These are phyloP conservation scores for Ambrosiella cleistominuta DNA, from an alignment of 2,329 filamentous ascomycete genomes.

Conservation along the genomic window DNA sequence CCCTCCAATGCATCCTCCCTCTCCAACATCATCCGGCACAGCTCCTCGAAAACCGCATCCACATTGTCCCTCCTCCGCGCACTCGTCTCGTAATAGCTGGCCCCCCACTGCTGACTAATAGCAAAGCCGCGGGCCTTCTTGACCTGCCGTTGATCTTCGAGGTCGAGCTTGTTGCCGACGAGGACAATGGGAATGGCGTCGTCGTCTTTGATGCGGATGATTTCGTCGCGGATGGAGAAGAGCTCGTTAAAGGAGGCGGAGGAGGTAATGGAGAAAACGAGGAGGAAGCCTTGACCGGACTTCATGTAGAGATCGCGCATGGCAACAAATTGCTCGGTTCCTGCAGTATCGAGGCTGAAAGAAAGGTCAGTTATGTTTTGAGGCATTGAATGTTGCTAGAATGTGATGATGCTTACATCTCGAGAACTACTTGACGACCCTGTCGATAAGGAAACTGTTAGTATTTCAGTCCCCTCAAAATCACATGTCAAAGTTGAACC, in stretches of 20 bases:
- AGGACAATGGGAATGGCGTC: slow-evolving; percentile 74
- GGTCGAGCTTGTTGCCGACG: slow-evolving; percentile 79
- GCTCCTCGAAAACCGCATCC: slow-evolving; percentile 73
- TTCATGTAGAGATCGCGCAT: slow-evolving; percentile 84
- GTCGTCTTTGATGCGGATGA: slow-evolving; percentile 80
- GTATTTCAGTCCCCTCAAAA: slow-evolving; percentile 14
- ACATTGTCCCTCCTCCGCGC: slow-evolving; percentile 72
- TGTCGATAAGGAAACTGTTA: slow-evolving; percentile 23
- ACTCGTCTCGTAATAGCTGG: slow-evolving; percentile 81
- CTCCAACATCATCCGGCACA: slow-evolving; percentile 67
- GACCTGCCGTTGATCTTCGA: slow-evolving; percentile 70
- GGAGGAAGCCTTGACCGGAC: slow-evolving; percentile 74
- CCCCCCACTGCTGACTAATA: slow-evolving; percentile 73
- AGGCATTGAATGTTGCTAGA: too few species aligned
- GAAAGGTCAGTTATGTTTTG: background rate
- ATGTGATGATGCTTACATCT: slow-evolving; percentile 47
- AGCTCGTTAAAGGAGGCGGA: slow-evolving; percentile 69
- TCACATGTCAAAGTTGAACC: background rate
- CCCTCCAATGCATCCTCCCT: slow-evolving; percentile 40
- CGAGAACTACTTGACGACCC: slow-evolving; percentile 75
- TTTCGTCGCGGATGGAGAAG: slow-evolving; percentile 66
- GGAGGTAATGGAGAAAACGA: slow-evolving; percentile 85
- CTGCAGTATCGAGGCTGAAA: slow-evolving; percentile 64
- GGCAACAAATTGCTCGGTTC: slow-evolving; percentile 70
- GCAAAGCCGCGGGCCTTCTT: slow-evolving; percentile 64